These are phyloP conservation scores for Pleurotus sapidus DNA, from an alignment of 768 basidiomycete genomes.

Conservation along the genomic window DNA sequence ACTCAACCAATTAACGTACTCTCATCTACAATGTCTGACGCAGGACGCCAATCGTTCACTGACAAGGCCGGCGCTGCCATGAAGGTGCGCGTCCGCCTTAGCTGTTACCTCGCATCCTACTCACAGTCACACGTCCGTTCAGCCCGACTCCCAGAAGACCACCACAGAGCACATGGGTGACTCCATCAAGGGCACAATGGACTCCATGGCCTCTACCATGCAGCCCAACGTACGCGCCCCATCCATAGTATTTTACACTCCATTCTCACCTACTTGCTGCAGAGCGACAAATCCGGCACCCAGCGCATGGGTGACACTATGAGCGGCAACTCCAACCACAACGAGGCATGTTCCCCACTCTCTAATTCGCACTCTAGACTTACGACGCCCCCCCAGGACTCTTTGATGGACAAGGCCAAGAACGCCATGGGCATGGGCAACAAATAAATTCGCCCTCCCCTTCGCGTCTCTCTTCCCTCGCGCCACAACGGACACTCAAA, in stretches of 20 bases:
- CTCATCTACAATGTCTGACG: conserved; percentile 44
- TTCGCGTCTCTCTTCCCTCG: no score
- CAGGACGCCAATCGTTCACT: conserved; percentile 54
- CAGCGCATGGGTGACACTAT: conserved; percentile 49
- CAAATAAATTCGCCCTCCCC: conserved; percentile 20
- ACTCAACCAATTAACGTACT: background rate
- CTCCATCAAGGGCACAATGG: conserved; percentile 41
- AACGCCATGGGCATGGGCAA: conserved; percentile 43
- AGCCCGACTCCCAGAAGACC: conserved; percentile 64
- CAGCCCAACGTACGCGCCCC: conserved; percentile 42
- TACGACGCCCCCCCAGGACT: conserved; percentile 22
- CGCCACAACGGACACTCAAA: no score
- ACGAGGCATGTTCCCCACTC: conserved; percentile 26
- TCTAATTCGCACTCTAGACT: background rate
- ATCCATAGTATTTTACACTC: background rate
- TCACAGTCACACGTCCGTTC: background rate
- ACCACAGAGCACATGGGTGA: conserved; percentile 49
- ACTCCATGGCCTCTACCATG: conserved; percentile 43
- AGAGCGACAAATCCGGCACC: conserved; percentile 50
- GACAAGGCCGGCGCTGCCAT: conserved; percentile 51
- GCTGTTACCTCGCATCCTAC: no score
- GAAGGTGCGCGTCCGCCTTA: conserved; percentile 33
- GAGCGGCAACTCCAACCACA: conserved; percentile 46
- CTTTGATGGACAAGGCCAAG: conserved; percentile 50
- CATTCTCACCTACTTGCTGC: background rate